Evolutionary conservation across 352 stramenopile genomes (phyloP).

Genomic region (Pythium apleroticum): DNA sequence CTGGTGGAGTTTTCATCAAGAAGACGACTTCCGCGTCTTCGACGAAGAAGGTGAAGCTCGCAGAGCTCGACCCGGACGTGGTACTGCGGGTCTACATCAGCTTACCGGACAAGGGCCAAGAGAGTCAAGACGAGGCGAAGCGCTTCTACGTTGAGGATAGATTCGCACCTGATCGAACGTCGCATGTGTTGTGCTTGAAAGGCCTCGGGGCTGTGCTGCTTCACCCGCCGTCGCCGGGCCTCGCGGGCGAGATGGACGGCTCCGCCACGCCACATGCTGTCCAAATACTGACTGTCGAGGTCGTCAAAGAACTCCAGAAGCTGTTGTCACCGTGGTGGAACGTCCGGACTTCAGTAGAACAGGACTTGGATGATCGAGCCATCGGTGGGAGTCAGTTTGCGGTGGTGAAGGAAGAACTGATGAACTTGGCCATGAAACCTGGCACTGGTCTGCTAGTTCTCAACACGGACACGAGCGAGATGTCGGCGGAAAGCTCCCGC

Average conservation of each 20-base stretch:
- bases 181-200: not conserved
- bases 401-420: not conserved
- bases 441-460: too few species aligned
- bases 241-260: too few species aligned
- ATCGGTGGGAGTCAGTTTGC: not conserved
- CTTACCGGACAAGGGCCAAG: not conserved
- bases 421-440: not conserved
- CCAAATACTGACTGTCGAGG: too few species aligned
- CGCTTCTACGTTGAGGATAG: not conserved
- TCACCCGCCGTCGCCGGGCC: too few species aligned
- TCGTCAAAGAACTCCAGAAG: not conserved
- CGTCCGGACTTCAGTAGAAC: not conserved
- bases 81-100: constrained; percentile 1
- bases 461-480: too few species aligned
- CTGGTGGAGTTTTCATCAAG: not conserved
- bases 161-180: not conserved
- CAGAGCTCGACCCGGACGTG: not conserved
- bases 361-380: not conserved
- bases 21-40: not conserved
- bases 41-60: not conserved
- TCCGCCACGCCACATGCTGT: too few species aligned
- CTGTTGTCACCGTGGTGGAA: not conserved
- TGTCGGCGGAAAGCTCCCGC: too few species aligned
- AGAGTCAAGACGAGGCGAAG: not conserved
- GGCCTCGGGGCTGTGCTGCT: not conserved